Conservation (phyloP, 352 stramenopile genomes). For the Thalassiosira delicatula region DNA sequence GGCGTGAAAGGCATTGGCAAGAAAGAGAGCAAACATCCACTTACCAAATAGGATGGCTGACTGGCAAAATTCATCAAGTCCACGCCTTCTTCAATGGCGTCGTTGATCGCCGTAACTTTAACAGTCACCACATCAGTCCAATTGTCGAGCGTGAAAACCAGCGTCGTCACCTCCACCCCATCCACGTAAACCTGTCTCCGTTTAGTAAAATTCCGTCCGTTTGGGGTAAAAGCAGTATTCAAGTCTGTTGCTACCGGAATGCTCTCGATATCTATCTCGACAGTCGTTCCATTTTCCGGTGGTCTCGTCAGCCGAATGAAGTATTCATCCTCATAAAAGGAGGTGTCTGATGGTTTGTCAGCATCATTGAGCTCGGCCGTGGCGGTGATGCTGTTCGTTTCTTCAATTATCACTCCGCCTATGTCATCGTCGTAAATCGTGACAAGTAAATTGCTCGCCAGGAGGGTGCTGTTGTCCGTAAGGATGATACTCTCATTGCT, state of each 20-base stretch:
- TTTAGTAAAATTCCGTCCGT: slow-evolving; percentile 31
- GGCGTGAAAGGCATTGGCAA: no score
- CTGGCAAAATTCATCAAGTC: slow-evolving; percentile 57
- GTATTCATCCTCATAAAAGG: slow-evolving; percentile 11
- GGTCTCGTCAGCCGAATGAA: neutral
- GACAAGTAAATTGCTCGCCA: slow-evolving; percentile 55
- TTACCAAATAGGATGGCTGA: slow-evolving; percentile 56
- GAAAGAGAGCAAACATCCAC: no score
- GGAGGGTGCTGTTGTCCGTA: slow-evolving; percentile 29
- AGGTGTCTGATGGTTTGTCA: neutral
- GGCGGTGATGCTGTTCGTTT: slow-evolving; percentile 49
- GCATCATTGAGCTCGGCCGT: slow-evolving; percentile 38
- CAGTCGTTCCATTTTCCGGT: neutral
- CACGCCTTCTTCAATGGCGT: slow-evolving; percentile 53
- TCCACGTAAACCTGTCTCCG: slow-evolving; percentile 44
- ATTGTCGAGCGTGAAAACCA: slow-evolving; percentile 38
- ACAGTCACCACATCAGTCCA: slow-evolving; percentile 36
- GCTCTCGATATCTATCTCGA: slow-evolving; percentile 7
- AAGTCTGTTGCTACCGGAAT: slow-evolving; percentile 41
- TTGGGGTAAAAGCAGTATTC: no score
- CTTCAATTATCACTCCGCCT: slow-evolving; percentile 47
- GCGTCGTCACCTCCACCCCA: slow-evolving; percentile 7
- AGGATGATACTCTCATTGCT: slow-evolving; percentile 43
- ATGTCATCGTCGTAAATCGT: slow-evolving; percentile 58
- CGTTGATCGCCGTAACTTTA: slow-evolving; percentile 49